Percentiles rank a stretch among this genome's conserved stretches.
phyloP scores from a whole-genome alignment of 192 early-diverging fungal species.

The Coemansia biformis region DNA sequence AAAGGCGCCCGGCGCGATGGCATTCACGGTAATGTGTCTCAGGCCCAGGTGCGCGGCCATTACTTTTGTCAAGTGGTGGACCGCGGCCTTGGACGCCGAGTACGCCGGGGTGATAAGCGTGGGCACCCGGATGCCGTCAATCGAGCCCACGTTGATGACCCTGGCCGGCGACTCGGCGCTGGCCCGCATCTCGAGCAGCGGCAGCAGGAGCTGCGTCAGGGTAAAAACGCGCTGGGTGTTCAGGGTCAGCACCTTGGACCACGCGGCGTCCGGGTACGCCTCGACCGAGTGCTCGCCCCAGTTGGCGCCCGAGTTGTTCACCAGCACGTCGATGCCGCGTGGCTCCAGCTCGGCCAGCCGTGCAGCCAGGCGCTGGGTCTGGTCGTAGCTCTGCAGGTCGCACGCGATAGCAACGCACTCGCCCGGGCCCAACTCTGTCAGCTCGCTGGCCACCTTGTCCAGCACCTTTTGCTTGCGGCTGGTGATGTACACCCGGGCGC shows the following conservation, averaged over 20 bases:
- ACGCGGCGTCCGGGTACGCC: conserved; percentile 58
- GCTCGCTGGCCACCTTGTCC: conserved; percentile 60
- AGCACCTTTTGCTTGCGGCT: conserved; percentile 64
- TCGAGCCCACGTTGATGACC: conserved; percentile 88
- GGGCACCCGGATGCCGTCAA: conserved; percentile 60
- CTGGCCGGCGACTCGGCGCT: conserved; percentile 55
- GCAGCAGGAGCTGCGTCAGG: conserved; percentile 68
- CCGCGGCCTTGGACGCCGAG: conserved; percentile 70
- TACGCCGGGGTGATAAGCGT: conserved; percentile 63
- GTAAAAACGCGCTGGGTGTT: conserved; percentile 81
- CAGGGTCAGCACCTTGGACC: conserved; percentile 75
- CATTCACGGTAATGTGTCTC: conserved; percentile 59
- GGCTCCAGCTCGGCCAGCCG: conserved; percentile 58
- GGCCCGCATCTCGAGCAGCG: conserved; percentile 59
- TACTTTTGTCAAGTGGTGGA: conserved; percentile 67
- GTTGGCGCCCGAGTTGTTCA: conserved; percentile 81
- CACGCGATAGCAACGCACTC: conserved; percentile 67
- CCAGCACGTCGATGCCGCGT: conserved; percentile 64
- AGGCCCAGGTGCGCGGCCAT: conserved; percentile 60
- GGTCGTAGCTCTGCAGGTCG: conserved; percentile 59
- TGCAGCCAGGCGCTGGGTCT: conserved; percentile 54
- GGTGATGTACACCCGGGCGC: conserved; percentile 88
- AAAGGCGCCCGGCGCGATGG: conserved; percentile 68
- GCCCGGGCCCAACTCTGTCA: conserved; percentile 66
- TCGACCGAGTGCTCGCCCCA: conserved; percentile 32